phyloP scores from a whole-genome alignment of 192 early-diverging fungal species.

The Rhizoclosmatium globosum region DNA sequence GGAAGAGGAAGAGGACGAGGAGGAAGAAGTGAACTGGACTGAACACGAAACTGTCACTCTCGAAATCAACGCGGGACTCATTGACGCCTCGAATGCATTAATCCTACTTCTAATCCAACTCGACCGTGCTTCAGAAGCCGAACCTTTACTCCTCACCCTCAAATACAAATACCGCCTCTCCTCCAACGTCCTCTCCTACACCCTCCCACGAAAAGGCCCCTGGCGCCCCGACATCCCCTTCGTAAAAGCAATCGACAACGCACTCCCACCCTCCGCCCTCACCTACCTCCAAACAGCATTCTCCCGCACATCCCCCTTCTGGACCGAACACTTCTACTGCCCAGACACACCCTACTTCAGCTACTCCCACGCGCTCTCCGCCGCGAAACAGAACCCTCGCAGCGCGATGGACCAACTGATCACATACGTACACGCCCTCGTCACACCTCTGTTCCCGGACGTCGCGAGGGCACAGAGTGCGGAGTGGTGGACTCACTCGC shows the following conservation, averaged over 20 bases:
- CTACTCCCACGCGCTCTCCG: slow-evolving; percentile 36
- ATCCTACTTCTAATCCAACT: slow-evolving; percentile 31
- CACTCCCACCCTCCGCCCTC: slow-evolving; percentile 24
- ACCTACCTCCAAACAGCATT: slow-evolving; percentile 28
- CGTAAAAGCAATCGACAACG: slow-evolving; percentile 41
- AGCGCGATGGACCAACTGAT: slow-evolving; percentile 38
- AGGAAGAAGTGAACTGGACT: slow-evolving; percentile 12
- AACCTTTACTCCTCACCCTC: background rate
- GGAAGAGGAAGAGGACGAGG: background rate
- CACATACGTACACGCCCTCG: slow-evolving; percentile 14
- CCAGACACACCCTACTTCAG: slow-evolving; percentile 41
- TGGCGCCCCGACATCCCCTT: slow-evolving; percentile 27
- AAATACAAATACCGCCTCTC: slow-evolving; percentile 34
- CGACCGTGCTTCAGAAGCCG: slow-evolving; percentile 11
- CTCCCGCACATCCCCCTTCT: slow-evolving; percentile 18
- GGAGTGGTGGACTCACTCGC: slow-evolving; percentile 47
- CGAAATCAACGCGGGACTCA: slow-evolving; percentile 14
- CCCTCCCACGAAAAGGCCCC: background rate
- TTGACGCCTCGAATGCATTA: slow-evolving; percentile 19
- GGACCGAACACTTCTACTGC: slow-evolving; percentile 41
- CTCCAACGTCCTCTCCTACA: slow-evolving; percentile 18
- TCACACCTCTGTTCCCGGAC: slow-evolving; percentile 23
- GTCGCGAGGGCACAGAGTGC: slow-evolving; percentile 21
- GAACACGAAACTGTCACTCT: background rate
- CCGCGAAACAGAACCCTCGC: background rate